phyloP scores from a whole-genome alignment of 345 rosid species.

The Gossypium sturtianum region DNA sequence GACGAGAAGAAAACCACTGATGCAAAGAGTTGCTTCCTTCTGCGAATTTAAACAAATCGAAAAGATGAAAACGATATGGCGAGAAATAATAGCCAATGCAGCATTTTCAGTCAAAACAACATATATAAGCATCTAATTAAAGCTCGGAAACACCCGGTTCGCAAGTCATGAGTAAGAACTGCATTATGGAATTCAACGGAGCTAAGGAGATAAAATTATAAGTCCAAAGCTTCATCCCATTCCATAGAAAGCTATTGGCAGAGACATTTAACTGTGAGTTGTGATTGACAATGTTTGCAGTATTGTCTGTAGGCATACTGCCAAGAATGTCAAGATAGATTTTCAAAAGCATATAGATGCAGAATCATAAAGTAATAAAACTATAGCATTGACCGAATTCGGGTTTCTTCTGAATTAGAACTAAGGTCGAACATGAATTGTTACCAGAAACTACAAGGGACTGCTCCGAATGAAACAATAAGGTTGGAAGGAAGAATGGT shows the following conservation, averaged over 20 bases:
- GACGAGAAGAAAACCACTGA: conserved; percentile 57
- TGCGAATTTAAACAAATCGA: conserved; percentile 24
- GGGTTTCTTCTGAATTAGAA: neutral
- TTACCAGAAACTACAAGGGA: no score
- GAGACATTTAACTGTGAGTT: neutral
- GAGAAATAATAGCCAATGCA: neutral
- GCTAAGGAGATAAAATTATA: neutral
- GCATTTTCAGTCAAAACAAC: no score
- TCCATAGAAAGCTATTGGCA: neutral
- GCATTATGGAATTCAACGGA: neutral
- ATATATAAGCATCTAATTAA: no score
- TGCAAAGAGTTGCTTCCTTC: conserved; percentile 57
- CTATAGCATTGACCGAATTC: no score
- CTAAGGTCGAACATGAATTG: neutral
- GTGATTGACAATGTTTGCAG: neutral
- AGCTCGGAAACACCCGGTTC: no score
- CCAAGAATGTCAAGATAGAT: neutral
- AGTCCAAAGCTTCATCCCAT: neutral
- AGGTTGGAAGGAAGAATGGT: no score
- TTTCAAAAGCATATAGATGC: neutral
- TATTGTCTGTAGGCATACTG: neutral
- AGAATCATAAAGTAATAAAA: neutral
- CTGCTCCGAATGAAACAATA: no score
- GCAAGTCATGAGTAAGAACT: neutral
- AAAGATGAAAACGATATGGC: conserved; percentile 9